Base-by-base conservation (phyloP, 805 yeast genomes). In the Brettanomyces nanus region DNA sequence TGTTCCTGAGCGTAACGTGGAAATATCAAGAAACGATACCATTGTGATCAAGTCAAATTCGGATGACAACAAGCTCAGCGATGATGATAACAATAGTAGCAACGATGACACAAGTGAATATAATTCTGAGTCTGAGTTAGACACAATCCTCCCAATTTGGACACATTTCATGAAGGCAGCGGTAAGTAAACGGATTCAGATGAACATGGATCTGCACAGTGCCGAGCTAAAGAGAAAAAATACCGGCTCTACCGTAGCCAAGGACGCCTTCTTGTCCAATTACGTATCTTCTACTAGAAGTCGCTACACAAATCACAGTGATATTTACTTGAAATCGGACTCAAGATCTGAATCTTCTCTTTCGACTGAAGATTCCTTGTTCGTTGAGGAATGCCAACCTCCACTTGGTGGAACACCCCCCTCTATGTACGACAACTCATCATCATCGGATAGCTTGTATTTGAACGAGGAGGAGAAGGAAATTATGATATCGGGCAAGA, bases 191-290 rank as follows among this genome's bases (percentile, higher is more conserved):
- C 48, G 62, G 28, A 49, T 59, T 23, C 51, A 45, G 28, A 48
- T 58, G 44, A 54, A 56, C 20, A 25, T 57, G 10, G 60, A 55
- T 30, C 40, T 57, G 28, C 42, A 40, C 13, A 42, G 42, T 7
- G 32, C 41, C 2, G 40, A 33, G n/a, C 28, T 40, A 38, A 23
- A 32, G 43, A 23, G 37, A 36, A 3, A 36, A 37, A 30, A 35
- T 42, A 19, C 28, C 18, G 40, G 31, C 14, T 38, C 41, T 14
- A 31, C 34, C 28, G 5, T 27, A n/a, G 27, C 22, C 35, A 28
- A 28, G 31, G 32, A 34, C 20, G 37, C 25, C 13, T 11, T 35
- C 23, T 19, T 31, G 22, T 20, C n/a, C 13, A 27, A 21, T n/a
- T 40, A 36, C 19, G 15, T 35, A 26, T 31, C 37, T 9, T 23